These are phyloP conservation scores for Omphalotus guepiniiformis DNA, from an alignment of 768 basidiomycete species.

Conservation along the genomic window DNA sequence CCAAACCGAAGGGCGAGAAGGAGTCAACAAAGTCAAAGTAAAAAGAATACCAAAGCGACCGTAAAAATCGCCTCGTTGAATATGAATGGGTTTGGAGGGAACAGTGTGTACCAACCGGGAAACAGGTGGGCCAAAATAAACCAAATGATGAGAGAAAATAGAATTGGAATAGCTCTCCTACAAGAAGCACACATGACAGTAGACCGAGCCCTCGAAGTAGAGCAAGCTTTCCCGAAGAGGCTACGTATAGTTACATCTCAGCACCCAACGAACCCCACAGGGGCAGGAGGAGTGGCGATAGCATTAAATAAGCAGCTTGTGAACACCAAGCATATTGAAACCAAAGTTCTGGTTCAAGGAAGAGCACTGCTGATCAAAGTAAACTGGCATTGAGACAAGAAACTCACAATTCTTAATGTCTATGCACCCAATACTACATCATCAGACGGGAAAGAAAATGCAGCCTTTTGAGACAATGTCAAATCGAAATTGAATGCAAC, in stretches of 20 bases:
- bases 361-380: conserved; percentile 18
- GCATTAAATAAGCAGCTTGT: conserved; percentile 28
- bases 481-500: conserved; percentile 4
- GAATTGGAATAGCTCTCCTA: conserved; percentile 23
- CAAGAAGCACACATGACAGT: conserved; percentile 29
- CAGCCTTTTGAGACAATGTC: conserved; percentile 25
- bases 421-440: conserved; percentile 30
- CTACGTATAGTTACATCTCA: conserved; percentile 17
- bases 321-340: conserved; percentile 11
- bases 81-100: conserved; percentile 7
- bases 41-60: too few relatives aligned
- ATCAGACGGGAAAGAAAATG: conserved; percentile 16
- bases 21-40: too few relatives aligned
- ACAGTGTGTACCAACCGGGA: neutral
- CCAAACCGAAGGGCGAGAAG: too few relatives aligned
- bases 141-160: conserved; percentile 17
- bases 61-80: conserved; percentile 11
- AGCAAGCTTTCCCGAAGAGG: conserved; percentile 2
- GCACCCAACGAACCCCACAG: conserved; percentile 14
- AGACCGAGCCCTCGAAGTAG: conserved; percentile 5
- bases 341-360: conserved; percentile 20
- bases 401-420: conserved; percentile 24
- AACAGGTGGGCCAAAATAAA: conserved; percentile 13
- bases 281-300: conserved; percentile 27
- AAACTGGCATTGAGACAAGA: conserved; percentile 15